Percentiles rank a stretch among this genome's conserved stretches.
These are phyloP conservation scores for Fistulifera pelliculosa DNA, from an alignment of 108 stramenopile genomes.

Conservation along the genomic window DNA sequence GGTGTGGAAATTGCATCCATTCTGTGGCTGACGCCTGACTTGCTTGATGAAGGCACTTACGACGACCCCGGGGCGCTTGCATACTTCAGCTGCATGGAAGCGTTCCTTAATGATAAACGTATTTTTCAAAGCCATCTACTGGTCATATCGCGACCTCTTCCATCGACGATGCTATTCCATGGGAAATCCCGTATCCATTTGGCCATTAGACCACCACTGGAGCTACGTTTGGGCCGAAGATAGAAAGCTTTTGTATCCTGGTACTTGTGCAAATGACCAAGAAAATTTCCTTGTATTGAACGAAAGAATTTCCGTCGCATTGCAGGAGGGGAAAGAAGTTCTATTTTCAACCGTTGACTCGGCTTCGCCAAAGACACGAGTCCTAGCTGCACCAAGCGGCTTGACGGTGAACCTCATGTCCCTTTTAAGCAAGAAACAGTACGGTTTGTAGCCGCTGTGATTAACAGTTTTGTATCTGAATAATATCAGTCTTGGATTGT, in stretches of 20 bases:
- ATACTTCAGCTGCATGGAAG: constrained; percentile 1
- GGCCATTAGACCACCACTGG: background rate
- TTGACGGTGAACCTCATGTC: too few species aligned
- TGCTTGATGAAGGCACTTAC: background rate
- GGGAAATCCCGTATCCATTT: background rate
- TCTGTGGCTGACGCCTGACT: background rate
- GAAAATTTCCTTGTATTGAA: background rate
- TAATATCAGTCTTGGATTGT: too few species aligned
- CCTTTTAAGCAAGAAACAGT: too few species aligned
- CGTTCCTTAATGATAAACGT: background rate
- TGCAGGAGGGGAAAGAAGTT: background rate
- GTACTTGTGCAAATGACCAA: constrained; percentile 1
- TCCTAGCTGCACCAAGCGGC: too few species aligned
- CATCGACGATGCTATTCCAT: background rate
- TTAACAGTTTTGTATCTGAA: too few species aligned
- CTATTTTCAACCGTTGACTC: background rate
- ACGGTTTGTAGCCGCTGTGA: too few species aligned
- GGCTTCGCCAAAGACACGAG: too few species aligned
- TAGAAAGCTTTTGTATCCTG: background rate
- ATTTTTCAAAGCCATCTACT: background rate
- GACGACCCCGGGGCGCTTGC: background rate
- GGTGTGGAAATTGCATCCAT: background rate
- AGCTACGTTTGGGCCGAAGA: background rate
- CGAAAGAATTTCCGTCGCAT: background rate
- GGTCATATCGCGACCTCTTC: background rate